Evolutionary conservation across 140 eudicot genomes (phyloP), one percentile per base, ranked within the genome.

Genomic region (Senecio squalidus): DNA sequence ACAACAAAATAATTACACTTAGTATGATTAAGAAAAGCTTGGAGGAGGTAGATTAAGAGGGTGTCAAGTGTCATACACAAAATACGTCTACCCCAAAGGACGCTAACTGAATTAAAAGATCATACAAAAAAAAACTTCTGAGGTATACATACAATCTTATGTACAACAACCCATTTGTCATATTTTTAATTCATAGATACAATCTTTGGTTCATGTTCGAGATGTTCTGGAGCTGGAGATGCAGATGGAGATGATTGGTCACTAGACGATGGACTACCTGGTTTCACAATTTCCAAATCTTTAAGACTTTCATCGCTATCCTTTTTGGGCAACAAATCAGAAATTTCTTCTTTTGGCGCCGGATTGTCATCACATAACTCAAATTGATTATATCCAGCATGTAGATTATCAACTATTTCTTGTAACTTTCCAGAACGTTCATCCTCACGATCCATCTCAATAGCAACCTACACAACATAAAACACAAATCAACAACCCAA

Each of bases 401-500:
- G 72, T 51, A 92, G 55, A 16, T 46, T 71, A 60, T 70, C 38
- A 56, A 81, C 60, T 34, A 84, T 78, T 60, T 79, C 92, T 63
- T 77, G 75, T 50, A 77, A 8, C 21, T 53, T 68, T 50, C 86
- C 89, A 18, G 58, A 22, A 2, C 59, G 74, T 58, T 84, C 95
- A 63, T 92, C 96, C 31, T 73, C 49, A 40, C 95, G 88, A 67
- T 92, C 99, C 99, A 92, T 81, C 50, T 92, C 99, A 46, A 88
- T 84, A 16, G 86, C 78, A 52, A 71, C 77, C 99, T 92, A 80
- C 40, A 54, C 29, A 34, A 4, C 39, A 40, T 21, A 27, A 6
- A 43, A 16, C 6, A 33, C 21, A 53, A 3, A 34, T 22, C 27
- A 47, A 59, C 54, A 25, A 38, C 26, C 9, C 36, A 10, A 31